Conservation (phyloP, 2,329 filamentous ascomycete species). For the Fusarium chaquense region DNA sequence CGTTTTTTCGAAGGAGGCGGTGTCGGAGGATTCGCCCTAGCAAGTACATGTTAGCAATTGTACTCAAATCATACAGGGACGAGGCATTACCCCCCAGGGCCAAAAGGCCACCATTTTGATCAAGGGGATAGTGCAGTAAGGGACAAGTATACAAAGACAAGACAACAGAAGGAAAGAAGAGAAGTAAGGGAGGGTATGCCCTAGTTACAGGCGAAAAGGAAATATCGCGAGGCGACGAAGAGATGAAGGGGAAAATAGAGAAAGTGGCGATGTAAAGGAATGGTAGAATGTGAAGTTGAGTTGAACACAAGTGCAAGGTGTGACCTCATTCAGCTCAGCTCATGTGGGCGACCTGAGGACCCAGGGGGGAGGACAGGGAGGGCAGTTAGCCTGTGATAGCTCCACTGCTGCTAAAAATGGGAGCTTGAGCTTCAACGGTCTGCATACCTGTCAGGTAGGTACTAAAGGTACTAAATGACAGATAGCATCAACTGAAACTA, state of each 20-base stretch:
- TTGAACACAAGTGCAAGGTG: slow-evolving; percentile 12
- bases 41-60: slow-evolving; percentile 27
- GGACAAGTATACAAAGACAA: slow-evolving; percentile 26
- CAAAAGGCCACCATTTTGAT: slow-evolving; percentile 81
- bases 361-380: slow-evolving; percentile 9
- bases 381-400: slow-evolving; percentile 8
- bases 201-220: slow-evolving; percentile 6
- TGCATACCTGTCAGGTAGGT: not conserved
- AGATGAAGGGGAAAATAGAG: slow-evolving; percentile 3
- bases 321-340: slow-evolving; percentile 37
- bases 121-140: slow-evolving; percentile 6
- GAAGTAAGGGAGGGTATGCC: slow-evolving; percentile 19
- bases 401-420: slow-evolving; percentile 24
- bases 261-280: slow-evolving; percentile 19
- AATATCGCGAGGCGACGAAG: slow-evolving; percentile 4
- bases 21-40: slow-evolving; percentile 82
- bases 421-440: not conserved
- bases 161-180: slow-evolving; percentile 4
- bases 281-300: slow-evolving; percentile 10
- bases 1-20: slow-evolving; percentile 92
- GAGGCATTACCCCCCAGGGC: slow-evolving; percentile 78
- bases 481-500: not conserved
- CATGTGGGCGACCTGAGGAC: slow-evolving; percentile 13
- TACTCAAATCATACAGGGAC: not conserved
- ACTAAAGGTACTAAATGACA: not conserved